Base-by-base conservation (phyloP, 139 green algal species). In the Parachlorella kessleri region DNA sequence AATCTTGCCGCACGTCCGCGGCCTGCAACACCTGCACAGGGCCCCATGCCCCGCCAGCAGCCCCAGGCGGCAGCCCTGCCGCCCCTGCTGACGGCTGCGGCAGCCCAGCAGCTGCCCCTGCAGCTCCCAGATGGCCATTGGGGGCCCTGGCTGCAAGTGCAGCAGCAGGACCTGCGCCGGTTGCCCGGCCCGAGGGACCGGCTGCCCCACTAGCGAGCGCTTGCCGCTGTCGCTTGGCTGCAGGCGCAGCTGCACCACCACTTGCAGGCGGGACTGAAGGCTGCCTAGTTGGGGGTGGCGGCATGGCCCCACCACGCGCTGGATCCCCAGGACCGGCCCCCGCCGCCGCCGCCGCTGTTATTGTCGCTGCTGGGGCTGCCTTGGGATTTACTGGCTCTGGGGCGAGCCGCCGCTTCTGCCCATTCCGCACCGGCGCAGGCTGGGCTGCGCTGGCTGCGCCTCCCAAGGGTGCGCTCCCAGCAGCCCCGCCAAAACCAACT, bases 401-500 rank as follows among this genome's bases (percentile, higher is more conserved):
- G 4, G 48, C 75, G 23, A 74, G 21, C 42, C 65, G 65, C 75
- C 74, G 73, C 5, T 42, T 24, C n/a, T n/a, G n/a, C n/a, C n/a
- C n/a, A n/a, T n/a, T n/a, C n/a, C n/a, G n/a, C n/a, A n/a, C n/a
- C n/a, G n/a, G n/a, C n/a, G n/a, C n/a, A n/a, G n/a, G n/a, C n/a
- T n/a, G n/a, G n/a, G n/a, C n/a, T n/a, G n/a, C n/a, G 40, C 74
- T 63, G 9, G 30, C 54, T 66, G 78, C 36, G 10, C 2, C 64
- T 2, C 24, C 53, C 1, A 33, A 9, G 0, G 55, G 35, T 3
- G 77, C 26, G 6, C 21, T 48, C 42, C 30, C 74, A 32, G 14
- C 79, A 1, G 75, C 37, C 6, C 54, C 37, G 21, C 72, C 81
- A 69, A 85, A 85, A n/a, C 81, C 81, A 3, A 42, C 35, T 54